A percentile compares a stretch with the other conserved stretches of the same genome.
These are phyloP conservation scores for Fusarium subtropicale DNA, from an alignment of 2,329 filamentous ascomycete species.

Conservation along the genomic window DNA sequence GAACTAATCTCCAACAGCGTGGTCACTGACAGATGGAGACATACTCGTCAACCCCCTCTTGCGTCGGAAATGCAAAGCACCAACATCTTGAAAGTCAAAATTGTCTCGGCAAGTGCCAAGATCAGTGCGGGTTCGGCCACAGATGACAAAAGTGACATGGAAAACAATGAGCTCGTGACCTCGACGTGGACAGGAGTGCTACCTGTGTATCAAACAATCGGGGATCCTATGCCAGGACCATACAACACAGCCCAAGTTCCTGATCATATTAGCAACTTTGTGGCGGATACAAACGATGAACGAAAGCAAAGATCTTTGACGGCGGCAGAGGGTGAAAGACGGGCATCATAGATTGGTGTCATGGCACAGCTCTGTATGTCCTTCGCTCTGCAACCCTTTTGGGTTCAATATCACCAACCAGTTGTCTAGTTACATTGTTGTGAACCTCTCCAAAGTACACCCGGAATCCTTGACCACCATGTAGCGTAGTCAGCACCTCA, in stretches of 20 bases:
- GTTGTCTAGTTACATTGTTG: neutral
- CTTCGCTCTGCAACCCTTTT: neutral
- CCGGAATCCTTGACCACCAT: neutral
- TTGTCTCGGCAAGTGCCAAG: conserved; percentile 81
- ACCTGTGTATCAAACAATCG: conserved; percentile 73
- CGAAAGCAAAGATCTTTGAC: conserved; percentile 44
- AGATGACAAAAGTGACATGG: conserved; percentile 63
- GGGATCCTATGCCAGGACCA: conserved; percentile 69
- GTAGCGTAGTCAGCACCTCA: neutral
- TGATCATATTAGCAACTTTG: conserved; percentile 64
- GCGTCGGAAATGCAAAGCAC: conserved; percentile 81
- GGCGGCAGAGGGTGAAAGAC: conserved; percentile 44
- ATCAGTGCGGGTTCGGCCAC: conserved; percentile 72
- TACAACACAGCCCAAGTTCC: conserved; percentile 73
- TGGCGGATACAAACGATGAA: conserved; percentile 53
- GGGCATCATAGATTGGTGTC: conserved; percentile 4
- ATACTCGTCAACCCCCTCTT: conserved; percentile 76
- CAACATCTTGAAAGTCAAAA: conserved; percentile 74
- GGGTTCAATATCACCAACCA: neutral
- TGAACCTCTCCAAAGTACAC: neutral
- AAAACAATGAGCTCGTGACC: conserved; percentile 55
- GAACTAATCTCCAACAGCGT: conserved; percentile 80
- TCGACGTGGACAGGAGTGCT: conserved; percentile 68
- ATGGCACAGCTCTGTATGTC: neutral
- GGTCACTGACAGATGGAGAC: conserved; percentile 74